phyloP scores from a whole-genome alignment of 2,329 filamentous ascomycete genomes.

The Nemania serpens region DNA sequence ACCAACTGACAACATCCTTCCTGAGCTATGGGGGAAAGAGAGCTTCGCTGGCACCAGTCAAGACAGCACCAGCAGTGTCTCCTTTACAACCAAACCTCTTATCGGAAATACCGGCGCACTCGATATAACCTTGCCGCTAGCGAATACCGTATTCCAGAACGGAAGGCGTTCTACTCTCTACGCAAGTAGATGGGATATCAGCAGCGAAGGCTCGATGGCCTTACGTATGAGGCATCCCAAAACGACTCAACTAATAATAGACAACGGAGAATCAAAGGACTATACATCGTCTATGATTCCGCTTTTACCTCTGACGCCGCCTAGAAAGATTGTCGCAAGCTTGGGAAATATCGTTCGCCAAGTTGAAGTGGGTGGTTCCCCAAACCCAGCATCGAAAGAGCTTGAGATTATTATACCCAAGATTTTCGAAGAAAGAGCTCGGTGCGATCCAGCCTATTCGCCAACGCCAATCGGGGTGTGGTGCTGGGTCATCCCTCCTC shows the following conservation, averaged over 20 bases:
- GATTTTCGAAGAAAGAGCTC: constrained; percentile 54
- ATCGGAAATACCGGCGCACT: constrained; percentile 31
- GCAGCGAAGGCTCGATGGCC: constrained; percentile 28
- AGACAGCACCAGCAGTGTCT: constrained; percentile 49
- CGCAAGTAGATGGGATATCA: constrained; percentile 46
- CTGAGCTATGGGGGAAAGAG: constrained; percentile 49
- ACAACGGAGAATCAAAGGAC: constrained; percentile 24
- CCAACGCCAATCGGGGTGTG: constrained; percentile 65
- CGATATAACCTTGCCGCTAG: constrained; percentile 65
- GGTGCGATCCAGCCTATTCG: constrained; percentile 33
- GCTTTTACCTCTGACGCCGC: constrained; percentile 65
- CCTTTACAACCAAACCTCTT: constrained; percentile 45
- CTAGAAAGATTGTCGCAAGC: constrained; percentile 65
- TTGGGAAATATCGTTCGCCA: constrained; percentile 80
- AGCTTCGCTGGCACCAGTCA: constrained; percentile 36
- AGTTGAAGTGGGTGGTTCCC: constrained; percentile 54
- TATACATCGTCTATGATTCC: constrained; percentile 43
- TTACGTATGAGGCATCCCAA: constrained; percentile 43
- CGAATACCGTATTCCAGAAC: constrained; percentile 79
- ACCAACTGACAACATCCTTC: constrained; percentile 47
- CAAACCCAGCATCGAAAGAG: constrained; percentile 70
- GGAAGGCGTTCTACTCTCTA: constrained; percentile 64
- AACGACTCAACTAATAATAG: constrained; percentile 44
- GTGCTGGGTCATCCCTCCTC: constrained; percentile 68
- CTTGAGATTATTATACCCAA: constrained; percentile 67